A percentile compares a stretch with the other conserved stretches of the same genome.
phyloP scores from a whole-genome alignment of 2,329 filamentous ascomycete genomes.

The Alternaria triticimaculans region DNA sequence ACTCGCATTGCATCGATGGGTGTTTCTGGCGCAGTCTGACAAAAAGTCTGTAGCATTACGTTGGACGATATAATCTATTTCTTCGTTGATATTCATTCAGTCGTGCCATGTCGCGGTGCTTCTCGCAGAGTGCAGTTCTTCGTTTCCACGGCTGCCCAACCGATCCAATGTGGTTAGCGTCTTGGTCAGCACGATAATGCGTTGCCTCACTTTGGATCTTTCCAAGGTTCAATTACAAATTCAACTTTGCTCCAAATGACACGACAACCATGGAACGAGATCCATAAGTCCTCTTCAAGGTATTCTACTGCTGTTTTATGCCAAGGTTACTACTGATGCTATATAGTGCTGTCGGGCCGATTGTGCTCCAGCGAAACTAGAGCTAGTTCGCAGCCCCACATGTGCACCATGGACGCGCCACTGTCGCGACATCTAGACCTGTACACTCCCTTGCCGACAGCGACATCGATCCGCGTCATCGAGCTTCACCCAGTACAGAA shows the following conservation, averaged over 20 bases:
- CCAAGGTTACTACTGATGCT: not conserved
- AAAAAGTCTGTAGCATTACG: not conserved
- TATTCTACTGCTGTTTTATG: not conserved
- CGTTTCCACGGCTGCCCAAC: no score
- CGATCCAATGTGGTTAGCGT: not conserved
- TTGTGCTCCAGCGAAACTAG: not conserved
- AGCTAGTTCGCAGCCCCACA: not conserved
- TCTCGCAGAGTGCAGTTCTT: not conserved
- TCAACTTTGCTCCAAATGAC: not conserved
- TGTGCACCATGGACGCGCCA: not conserved
- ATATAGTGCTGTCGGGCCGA: not conserved
- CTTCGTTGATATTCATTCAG: not conserved
- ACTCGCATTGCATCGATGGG: not conserved
- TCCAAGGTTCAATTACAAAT: not conserved
- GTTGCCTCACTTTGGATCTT: not conserved
- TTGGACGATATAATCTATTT: not conserved
- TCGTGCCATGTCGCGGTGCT: not conserved
- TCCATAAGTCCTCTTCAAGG: not conserved
- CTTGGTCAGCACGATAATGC: not conserved
- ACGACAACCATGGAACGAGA: not conserved
- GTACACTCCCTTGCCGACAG: not conserved
- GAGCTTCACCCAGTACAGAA: not conserved
- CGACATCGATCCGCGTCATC: constrained; percentile 4
- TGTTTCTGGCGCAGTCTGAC: not conserved
- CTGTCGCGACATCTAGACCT: not conserved